Evolutionary conservation across 495 filamentous ascomycete genomes (phyloP), one percentile per base, ranked within the genome.

Genomic region (Hypoxylon lienhwacheense): DNA sequence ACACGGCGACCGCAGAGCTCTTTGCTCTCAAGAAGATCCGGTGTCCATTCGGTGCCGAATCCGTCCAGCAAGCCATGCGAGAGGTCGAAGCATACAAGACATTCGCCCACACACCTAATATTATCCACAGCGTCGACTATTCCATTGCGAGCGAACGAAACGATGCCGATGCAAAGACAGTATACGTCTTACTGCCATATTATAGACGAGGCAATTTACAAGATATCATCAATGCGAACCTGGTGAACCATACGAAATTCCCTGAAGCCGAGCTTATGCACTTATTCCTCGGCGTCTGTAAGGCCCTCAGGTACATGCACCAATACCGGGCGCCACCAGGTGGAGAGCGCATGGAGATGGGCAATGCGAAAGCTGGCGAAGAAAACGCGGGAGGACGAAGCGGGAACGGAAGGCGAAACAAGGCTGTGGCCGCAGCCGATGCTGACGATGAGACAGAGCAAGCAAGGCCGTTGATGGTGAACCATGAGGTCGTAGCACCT

Each of bases 11-110:
- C 40, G 85, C 87, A 16, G 81, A 89, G 53, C 80, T 97, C 31
- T 95, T 91, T 73, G 93, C 93, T 5, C 82, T 98, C 24, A 98
- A 98, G 73, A 97, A 97, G 75, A 98, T 98, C 66, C 85, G 92
- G 61, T 98, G 90, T 74, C 93, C 93, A 10, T 97, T 98, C 66
- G 93, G 93, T 56, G 86, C 91, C 69, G 93, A 98, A 75, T 95
- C 90, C 26, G 93, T 98, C 55, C 81, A 88, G 25, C 89, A 88
- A 66, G 93, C 93, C 11, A 83, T 98, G 76, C 91, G 91, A 67
- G 93, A 98, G 72, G 93, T 97, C 37, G 93, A 98, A 69, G 91
- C 91, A 7, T 98, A 97, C 73, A 87, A 85, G 42, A 82, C 96
- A 31, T 98, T 98, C 73, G 75, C 81, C 22, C 81, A 83, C 31